Base-by-base conservation (phyloP, 108 stramenopile species). In the Cylindrotheca closterium region DNA sequence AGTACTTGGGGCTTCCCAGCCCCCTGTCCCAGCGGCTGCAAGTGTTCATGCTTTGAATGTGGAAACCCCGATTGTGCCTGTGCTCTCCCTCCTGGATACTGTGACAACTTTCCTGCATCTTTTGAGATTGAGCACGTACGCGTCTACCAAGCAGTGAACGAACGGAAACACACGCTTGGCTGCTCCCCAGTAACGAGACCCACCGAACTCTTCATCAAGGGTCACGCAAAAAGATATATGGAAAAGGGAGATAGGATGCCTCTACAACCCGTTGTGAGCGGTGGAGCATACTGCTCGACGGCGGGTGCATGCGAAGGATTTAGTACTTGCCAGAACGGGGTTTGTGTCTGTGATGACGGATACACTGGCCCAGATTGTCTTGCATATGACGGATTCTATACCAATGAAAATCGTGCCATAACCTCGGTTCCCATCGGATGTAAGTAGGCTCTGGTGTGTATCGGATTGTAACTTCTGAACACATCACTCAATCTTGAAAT, bases 71-170 rank as follows among this genome's bases (percentile, higher is more conserved):
- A 91, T 55, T 97, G 96, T 67, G 64, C 31, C 8, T 97, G 96
- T 70, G 89, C 79, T 18, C 58, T 97, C 22, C 93, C 94, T 21
- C 60, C 70, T 17, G 93, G 93, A 25, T 92, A 94, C 58, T 97
- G 96, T 64, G 70, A 85, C 21, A 94, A 90, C 52, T 90, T 95
- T 22, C 96, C 96, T 4, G 93, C 94, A 3, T 73, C 46, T 55
- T 95, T 94, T 60, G 87, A 91, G 52, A 92, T 96, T 57, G 87
- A 89, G 30, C 87, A 93, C 63, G 89, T 97, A 4, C 77, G 94
- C 51, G 93, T 89, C 15, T 96, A 85, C 49, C 94, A 96, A 70
- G 87, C 87, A 0, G 63, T 65, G 33, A 81, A 87, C 55, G 89
- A 94, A 47, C 59, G 79, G 4, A 84, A 79, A 51, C 93, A 92